phyloP scores from a whole-genome alignment of 805 yeast species.

The Ascoidea tarda region DNA sequence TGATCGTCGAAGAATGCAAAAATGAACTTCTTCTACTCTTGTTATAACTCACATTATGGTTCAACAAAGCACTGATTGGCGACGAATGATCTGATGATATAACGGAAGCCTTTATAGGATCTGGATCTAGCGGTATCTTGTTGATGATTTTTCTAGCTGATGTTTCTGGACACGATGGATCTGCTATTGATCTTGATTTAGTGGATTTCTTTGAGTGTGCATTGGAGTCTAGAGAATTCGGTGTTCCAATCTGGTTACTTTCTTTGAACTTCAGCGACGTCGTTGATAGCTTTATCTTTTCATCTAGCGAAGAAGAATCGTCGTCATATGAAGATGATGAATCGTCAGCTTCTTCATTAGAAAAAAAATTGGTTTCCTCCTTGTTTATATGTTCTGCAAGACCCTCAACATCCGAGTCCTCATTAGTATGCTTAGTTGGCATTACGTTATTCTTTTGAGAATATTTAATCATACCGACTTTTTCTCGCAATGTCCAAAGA shows the following conservation, averaged over 20 bases:
- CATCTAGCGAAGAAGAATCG: slow-evolving; percentile 19
- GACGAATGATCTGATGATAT: neutral
- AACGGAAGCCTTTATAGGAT: slow-evolving; percentile 32
- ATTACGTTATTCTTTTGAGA: slow-evolving; percentile 20
- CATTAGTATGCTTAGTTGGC: slow-evolving; percentile 15
- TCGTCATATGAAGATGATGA: slow-evolving; percentile 19
- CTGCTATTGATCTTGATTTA: slow-evolving; percentile 37
- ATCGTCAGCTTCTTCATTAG: slow-evolving; percentile 12
- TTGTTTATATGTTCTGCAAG: slow-evolving; percentile 5
- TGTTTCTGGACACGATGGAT: slow-evolving; percentile 47
- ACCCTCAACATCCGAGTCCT: slow-evolving; percentile 11
- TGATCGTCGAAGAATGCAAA: neutral
- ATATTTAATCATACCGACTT: slow-evolving; percentile 69
- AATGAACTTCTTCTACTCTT: neutral
- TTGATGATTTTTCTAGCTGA: slow-evolving; percentile 63
- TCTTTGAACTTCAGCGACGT: slow-evolving; percentile 15
- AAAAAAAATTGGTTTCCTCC: slow-evolving; percentile 10
- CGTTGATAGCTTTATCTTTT: slow-evolving; percentile 14
- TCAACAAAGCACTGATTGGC: neutral
- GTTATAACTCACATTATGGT: neutral
- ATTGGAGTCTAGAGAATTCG: slow-evolving; percentile 17
- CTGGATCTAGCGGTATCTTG: slow-evolving; percentile 75
- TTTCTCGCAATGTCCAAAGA: slow-evolving; percentile 69
- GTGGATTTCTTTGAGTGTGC: slow-evolving; percentile 16
- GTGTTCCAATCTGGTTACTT: slow-evolving; percentile 13